These are phyloP conservation scores for Darksidea phi DNA, from an alignment of 495 filamentous ascomycete genomes.

Conservation along the genomic window DNA sequence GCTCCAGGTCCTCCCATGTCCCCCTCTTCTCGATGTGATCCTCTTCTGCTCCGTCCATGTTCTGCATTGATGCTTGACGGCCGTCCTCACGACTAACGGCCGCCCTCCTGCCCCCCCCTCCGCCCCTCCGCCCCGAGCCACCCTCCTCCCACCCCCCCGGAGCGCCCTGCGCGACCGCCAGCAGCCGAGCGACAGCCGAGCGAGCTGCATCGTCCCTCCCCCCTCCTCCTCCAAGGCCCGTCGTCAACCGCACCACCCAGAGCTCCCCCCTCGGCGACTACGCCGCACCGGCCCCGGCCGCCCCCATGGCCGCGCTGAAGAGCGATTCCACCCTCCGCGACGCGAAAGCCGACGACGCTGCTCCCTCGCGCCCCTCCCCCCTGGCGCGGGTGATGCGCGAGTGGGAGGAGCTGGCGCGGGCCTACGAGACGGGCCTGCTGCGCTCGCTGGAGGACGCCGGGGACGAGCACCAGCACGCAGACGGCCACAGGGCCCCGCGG, in stretches of 20 bases:
- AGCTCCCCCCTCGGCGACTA: background rate
- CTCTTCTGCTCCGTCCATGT: background rate
- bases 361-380: background rate
- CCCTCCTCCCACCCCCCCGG: background rate
- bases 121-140: background rate
- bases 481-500: background rate
- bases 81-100: too few species aligned
- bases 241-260: background rate
- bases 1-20: background rate
- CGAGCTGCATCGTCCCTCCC: conserved; percentile 10
- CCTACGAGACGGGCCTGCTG: conserved; percentile 16
- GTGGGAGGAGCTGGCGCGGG: conserved; percentile 21
- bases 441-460: conserved; percentile 8
- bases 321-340: conserved; percentile 7
- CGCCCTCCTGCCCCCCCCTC: background rate
- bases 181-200: background rate
- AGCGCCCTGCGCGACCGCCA: background rate
- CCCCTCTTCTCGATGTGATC: background rate
- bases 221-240: too few species aligned
- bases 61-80: background rate
- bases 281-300: conserved; percentile 10
- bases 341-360: conserved; percentile 7
- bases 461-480: background rate
- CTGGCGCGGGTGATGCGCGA: conserved; percentile 22
- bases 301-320: conserved; percentile 24